Evolutionary conservation across 768 basidiomycete genomes (phyloP), one percentile per base, ranked within the genome.

Genomic region (Tremella fuciformis): DNA sequence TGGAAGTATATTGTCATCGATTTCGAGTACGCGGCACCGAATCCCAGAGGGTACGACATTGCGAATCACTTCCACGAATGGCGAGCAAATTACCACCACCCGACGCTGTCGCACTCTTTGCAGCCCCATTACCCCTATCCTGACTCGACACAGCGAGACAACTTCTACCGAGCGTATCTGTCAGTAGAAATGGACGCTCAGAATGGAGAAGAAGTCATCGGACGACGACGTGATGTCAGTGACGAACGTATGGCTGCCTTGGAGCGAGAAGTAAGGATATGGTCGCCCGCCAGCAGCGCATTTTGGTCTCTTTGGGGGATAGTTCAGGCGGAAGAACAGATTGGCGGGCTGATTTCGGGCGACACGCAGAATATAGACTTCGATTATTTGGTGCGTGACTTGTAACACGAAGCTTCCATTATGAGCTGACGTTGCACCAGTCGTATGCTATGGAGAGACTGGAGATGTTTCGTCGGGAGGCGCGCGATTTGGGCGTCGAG

Each of bases 41-140:
- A 97, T 71, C 87, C 93, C 22, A 85, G 91, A 2, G 89, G 90
- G 2, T 96, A 86, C 77, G 96, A 99, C 74, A 92, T 99, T 66
- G 94, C 88, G 57, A 94, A 94, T 76, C 91, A 94, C 77, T 96
- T 93, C 79, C 87, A 89, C 72, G 96, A 98, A 78, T 98, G 96
- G 94, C 89, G 89, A 18, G 87, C 90, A 15, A 83, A 96, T 77
- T 98, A 98, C 76, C 79, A 80, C 52, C 87, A 89, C 72, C 73
- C 77, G 0, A 76, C 78, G 0, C 74, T 73, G 16, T 72, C 77
- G 1, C 76, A 79, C 64, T 79, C 79, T 0, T 67, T 80, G 24
- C 64, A 66, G 13, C 59, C 70, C 1, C 80, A 80, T 57, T 81
- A 80, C 38, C 70, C 82, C 3, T 96, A 94, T 77, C 96, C 96